phyloP scores from a whole-genome alignment of 1,284 basidiomycete genomes.

The Cutaneotrichosporon cavernicola region DNA sequence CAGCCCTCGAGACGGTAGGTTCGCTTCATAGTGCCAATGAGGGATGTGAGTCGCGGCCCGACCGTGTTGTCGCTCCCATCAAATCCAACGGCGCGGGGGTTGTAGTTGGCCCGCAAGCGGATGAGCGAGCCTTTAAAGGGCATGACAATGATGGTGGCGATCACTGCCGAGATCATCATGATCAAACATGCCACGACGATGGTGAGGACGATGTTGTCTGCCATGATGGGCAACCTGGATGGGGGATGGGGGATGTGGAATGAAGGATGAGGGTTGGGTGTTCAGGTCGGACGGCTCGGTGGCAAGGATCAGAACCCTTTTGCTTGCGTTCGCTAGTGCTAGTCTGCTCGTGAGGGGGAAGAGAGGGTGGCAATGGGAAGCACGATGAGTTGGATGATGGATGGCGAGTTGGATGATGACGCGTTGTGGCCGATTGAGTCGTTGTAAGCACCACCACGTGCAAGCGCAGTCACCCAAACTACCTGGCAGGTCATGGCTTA shows the following conservation, averaged over 20 bases:
- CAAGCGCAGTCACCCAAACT: too few relatives aligned
- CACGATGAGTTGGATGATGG: background rate
- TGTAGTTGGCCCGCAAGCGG: conserved; percentile 55
- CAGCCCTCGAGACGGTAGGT: conserved; percentile 78
- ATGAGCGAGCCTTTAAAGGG: conserved; percentile 52
- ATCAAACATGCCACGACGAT: conserved; percentile 44
- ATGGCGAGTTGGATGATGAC: background rate
- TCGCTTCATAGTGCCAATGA: conserved; percentile 63
- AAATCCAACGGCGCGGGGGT: conserved; percentile 66
- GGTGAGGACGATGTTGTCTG: conserved; percentile 33
- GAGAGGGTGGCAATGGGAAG: background rate
- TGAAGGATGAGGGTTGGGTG: background rate
- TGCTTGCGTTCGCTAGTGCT: background rate
- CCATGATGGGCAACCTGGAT: conserved; percentile 1
- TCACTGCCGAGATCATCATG: conserved; percentile 47
- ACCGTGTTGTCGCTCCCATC: conserved; percentile 57
- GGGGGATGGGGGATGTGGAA: background rate
- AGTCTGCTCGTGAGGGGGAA: background rate
- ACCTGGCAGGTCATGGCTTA: background rate
- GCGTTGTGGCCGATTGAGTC: background rate
- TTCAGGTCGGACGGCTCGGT: background rate
- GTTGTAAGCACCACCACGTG: too few relatives aligned
- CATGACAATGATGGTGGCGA: conserved; percentile 47
- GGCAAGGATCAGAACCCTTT: background rate
- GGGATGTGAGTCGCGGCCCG: conserved; percentile 51